Evolutionary conservation across 805 yeast genomes (phyloP).

Genomic region (Hagleromyces aurorensis): DNA sequence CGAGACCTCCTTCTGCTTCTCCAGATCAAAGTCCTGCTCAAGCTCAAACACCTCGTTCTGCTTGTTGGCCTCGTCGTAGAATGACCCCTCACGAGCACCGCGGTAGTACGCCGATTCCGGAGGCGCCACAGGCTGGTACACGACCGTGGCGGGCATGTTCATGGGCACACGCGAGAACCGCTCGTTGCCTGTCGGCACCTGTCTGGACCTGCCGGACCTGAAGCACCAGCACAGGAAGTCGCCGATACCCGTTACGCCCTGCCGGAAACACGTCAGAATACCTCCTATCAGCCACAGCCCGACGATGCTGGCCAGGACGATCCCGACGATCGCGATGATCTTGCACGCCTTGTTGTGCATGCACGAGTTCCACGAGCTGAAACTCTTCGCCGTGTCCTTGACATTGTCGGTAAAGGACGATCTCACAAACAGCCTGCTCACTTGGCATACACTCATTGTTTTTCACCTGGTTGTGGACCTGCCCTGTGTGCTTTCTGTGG

Average conservation of each 20-base stretch:
- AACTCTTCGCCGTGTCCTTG: constrained; percentile 36
- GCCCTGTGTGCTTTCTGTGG: no score
- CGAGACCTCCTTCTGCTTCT: constrained; percentile 22
- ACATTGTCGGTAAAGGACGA: constrained; percentile 19
- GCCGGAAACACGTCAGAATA: constrained; percentile 47
- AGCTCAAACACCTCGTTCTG: constrained; percentile 22
- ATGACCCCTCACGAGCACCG: constrained; percentile 8
- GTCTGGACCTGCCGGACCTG: constrained; percentile 19
- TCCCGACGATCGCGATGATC: constrained; percentile 67
- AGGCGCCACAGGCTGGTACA: constrained; percentile 27
- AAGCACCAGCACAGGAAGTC: constrained; percentile 49
- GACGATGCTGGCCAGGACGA: constrained; percentile 48
- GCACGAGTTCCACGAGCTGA: constrained; percentile 67
- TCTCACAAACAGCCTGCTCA: constrained; percentile 10
- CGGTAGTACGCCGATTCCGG: constrained; percentile 21
- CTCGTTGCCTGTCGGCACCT: constrained; percentile 10
- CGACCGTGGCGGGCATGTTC: constrained; percentile 21
- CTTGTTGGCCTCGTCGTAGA: constrained; percentile 15
- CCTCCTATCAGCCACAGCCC: constrained; percentile 50
- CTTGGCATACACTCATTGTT: constrained; percentile 9
- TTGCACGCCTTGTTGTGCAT: constrained; percentile 73
- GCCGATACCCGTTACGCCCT: constrained; percentile 46
- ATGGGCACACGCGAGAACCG: constrained; percentile 6
- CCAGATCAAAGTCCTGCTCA: constrained; percentile 29
- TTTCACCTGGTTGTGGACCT: no score